Base-by-base conservation (phyloP, 345 rosid genomes). In the Eucalyptus paniculata region DNA sequence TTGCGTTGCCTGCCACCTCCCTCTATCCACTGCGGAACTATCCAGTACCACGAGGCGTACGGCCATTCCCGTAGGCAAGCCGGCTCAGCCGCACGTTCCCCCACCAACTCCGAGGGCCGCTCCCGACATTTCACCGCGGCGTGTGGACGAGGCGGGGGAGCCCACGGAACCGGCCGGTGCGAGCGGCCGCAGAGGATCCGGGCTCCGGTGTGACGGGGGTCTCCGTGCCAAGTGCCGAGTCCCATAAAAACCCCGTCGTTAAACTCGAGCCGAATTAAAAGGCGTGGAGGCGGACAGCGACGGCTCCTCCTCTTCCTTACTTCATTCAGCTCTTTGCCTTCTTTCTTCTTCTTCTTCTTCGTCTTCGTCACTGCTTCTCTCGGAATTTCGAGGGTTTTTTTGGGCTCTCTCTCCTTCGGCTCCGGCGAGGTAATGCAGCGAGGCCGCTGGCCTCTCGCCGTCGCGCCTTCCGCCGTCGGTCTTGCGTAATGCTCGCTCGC, bases 1-100 rank as follows among this genome's bases (percentile, higher is more conserved):
- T 16, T 1, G 69, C 69, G 9, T 26, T 2, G 30, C 56, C 9
- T 19, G 56, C 24, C 88, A 96, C 37, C 86, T 97, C n/a, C 96
- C 18, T 10, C 47, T 77, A 37, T 40, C 85, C 85, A 40, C 85
- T 6, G 30, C 2, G 47, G 85, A 77, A 2, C 24, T 40, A 40
- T 77, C 85, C 28, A 77, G 47, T 23, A 77, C 47, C 26, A 1
- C 47, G 14, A 21, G 85, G 47, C 47, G 85, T 8, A 77, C 16
- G 85, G 16, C 47, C 85, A 23, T 12, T 23, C 85, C 85, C 30
- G 16, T 77, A 23, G 47, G 85, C 85, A 37, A 37, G 47, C 85
- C 82, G 82, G 81, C 13, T 72, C 45, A 4, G 42, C 45, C 82
- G 82, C 82, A 72, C 5, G 82, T 1, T 72, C 26, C 45, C 8